phyloP scores from a whole-genome alignment of 2,329 filamentous ascomycete genomes.

The Aspergillus udagawae region DNA sequence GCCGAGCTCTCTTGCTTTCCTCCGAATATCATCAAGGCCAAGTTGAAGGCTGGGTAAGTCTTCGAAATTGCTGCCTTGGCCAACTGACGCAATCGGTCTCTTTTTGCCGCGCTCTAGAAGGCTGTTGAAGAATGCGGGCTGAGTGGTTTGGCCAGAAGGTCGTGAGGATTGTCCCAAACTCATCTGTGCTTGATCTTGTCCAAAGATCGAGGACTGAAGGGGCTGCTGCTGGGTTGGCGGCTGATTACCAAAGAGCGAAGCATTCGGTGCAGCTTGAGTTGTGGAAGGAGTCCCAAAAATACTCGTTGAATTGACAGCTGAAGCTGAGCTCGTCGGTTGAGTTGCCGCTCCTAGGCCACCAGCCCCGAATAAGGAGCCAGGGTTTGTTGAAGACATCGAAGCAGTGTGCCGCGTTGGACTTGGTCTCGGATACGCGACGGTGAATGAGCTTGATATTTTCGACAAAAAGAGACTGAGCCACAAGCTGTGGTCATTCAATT shows the following conservation, averaged over 20 bases:
- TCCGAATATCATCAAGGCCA: constrained; percentile 79
- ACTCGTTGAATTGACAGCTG: constrained; percentile 23
- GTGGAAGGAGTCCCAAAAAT: constrained; percentile 22
- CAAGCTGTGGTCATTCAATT: background rate
- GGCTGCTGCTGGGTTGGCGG: constrained; percentile 23
- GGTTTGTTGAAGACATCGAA: constrained; percentile 18
- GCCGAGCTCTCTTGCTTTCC: constrained; percentile 72
- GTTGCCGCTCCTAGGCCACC: constrained; percentile 22
- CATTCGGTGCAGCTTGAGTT: constrained; percentile 19
- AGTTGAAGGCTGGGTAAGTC: constrained; percentile 88
- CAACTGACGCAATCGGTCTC: constrained; percentile 64
- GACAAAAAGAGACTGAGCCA: background rate
- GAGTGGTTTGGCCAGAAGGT: constrained; percentile 32
- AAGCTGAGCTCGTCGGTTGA: constrained; percentile 24
- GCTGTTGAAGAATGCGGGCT: constrained; percentile 62
- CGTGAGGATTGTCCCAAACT: constrained; percentile 21
- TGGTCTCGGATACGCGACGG: background rate
- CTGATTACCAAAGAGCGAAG: constrained; percentile 25
- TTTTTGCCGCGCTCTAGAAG: constrained; percentile 62
- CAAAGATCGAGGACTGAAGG: constrained; percentile 23
- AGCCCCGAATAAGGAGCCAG: constrained; percentile 28
- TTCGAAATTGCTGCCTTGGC: constrained; percentile 53
- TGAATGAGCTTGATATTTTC: background rate
- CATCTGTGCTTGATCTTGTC: constrained; percentile 23
- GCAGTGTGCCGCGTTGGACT: background rate